Evolutionary conservation across 208 protist species (phyloP), one percentile per base, ranked within the genome.

Genomic region (Trichomonas vaginalis): DNA sequence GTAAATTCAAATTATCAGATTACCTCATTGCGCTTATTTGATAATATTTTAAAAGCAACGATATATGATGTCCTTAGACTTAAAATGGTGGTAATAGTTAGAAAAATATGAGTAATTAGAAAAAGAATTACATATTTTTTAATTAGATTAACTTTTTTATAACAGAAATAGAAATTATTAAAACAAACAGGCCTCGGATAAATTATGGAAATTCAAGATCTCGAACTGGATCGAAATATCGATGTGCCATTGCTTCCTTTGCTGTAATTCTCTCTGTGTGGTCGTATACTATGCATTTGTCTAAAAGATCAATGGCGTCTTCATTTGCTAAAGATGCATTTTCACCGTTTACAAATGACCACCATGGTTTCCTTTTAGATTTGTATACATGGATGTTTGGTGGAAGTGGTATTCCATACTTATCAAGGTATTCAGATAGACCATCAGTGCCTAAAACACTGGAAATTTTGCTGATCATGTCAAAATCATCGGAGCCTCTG

Each of bases 401-500:
- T 0, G 82, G 82, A 48, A 48, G 40, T n/a, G 3, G 1, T n/a
- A 88, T 37, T 21, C 82, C 82, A 48, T 88, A 88, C 40, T 51
- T 79, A 51, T 95, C 47, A 10, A 95, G 8, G 47, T 95, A 95
- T 27, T 51, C 35, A 70, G 12, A 40, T 70, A 95, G 47, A 32
- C 17, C 15, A 62, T 61, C 46, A 23, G 46, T 62, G 12, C 88
- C 88, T 45, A 95, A 70, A 70, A 95, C 88, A 21, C 12, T 0
- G 17, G n/a, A 0, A 95, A 95, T 95, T 95, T 61, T 70, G 3
- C 10, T 32, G 42, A 95, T n/a, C 95, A 62, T 51, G 62, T 96
- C 61, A 56, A 39, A 40, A 62, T 96, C 95, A 96, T 96, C 96
- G 0, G 37, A 12, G 14, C 96, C 96, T 95, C 62, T 62, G 32